A percentile compares a stretch with the other conserved stretches of the same genome.
phyloP scores from a whole-genome alignment of 2,329 filamentous ascomycete species.

The Ceratocystis colombiana region DNA sequence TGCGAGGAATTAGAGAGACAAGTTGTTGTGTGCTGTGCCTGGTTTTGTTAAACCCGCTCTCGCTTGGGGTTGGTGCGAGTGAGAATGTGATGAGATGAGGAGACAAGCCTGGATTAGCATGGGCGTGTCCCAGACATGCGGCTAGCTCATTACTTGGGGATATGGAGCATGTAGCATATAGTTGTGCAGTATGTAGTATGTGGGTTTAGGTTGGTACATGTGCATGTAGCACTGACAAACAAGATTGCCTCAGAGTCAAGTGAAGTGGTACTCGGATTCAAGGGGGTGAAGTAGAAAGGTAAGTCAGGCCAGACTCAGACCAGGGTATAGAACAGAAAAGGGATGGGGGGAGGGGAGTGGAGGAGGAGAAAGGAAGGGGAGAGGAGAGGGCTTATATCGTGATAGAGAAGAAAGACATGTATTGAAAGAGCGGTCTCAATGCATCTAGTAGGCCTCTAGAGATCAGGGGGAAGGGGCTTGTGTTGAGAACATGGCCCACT shows the following conservation, averaged over 20 bases:
- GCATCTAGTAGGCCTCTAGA: background rate
- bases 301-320: background rate
- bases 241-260: background rate
- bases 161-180: background rate
- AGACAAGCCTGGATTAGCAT: background rate
- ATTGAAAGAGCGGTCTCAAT: background rate
- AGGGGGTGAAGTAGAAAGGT: background rate
- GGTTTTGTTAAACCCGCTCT: background rate
- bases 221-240: conserved; percentile 8
- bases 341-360: background rate
- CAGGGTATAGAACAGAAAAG: background rate
- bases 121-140: conserved; percentile 2
- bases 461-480: background rate
- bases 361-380: background rate
- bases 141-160: background rate
- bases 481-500: background rate
- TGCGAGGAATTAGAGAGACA: background rate
- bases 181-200: background rate
- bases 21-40: no score
- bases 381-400: background rate
- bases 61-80: conserved; percentile 1
- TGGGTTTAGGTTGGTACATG: background rate
- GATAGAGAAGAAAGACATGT: background rate
- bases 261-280: background rate
- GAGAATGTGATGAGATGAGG: background rate